Percentiles rank a stretch among this genome's conserved stretches.
phyloP scores from a whole-genome alignment of 2,329 filamentous ascomycete genomes.

The Cytospora schulzeri region DNA sequence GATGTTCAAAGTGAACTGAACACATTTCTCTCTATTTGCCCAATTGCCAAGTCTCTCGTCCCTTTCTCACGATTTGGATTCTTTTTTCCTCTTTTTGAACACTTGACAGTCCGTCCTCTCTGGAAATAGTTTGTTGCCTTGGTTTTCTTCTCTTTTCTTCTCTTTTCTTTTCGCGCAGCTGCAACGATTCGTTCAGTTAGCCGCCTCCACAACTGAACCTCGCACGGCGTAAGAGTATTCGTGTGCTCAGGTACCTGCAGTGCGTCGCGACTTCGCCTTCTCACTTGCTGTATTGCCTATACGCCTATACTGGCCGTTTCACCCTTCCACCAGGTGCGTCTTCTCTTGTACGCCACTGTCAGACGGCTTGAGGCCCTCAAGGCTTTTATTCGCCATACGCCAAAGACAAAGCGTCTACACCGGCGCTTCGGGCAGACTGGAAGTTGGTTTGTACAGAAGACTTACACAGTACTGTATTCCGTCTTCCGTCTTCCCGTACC shows the following conservation, averaged over 20 bases:
- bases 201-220: slow-evolving; percentile 24
- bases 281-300: slow-evolving; percentile 8
- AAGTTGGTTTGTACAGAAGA: slow-evolving; percentile 15
- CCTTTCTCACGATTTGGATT: slow-evolving; percentile 2
- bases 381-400: slow-evolving; percentile 22
- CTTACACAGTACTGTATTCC: background rate
- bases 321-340: slow-evolving; percentile 15
- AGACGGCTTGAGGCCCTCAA: slow-evolving; percentile 19
- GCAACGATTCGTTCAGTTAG: slow-evolving; percentile 29
- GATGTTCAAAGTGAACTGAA: slow-evolving; percentile 4
- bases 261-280: slow-evolving; percentile 1
- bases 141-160: slow-evolving; percentile 11
- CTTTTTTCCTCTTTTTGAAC: no score
- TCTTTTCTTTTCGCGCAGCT: slow-evolving; percentile 19
- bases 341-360: slow-evolving; percentile 20
- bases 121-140: slow-evolving; percentile 17
- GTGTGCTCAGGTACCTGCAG: slow-evolving; percentile 22
- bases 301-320: slow-evolving; percentile 9
- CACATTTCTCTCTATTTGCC: background rate
- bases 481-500: slow-evolving; percentile 5
- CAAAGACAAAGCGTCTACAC: slow-evolving; percentile 23
- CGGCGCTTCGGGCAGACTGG: slow-evolving; percentile 27
- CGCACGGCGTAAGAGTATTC: slow-evolving; percentile 13
- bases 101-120: background rate
- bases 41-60: background rate